Base-by-base conservation (phyloP, 805 yeast genomes). In the Candida sithepensis region DNA sequence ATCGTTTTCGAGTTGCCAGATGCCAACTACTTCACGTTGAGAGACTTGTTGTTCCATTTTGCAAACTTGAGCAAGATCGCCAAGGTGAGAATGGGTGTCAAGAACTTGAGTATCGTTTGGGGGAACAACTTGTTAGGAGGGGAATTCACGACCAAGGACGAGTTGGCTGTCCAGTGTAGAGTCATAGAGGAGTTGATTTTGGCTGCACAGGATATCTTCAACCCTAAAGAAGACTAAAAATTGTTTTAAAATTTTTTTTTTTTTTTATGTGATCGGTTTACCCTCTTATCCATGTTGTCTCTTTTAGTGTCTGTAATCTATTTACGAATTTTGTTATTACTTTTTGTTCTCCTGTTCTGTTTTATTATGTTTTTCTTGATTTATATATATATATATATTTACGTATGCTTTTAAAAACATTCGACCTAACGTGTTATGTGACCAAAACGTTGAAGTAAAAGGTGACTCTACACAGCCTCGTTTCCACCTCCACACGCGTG, bases 1-100 rank as follows among this genome's bases (percentile, higher is more conserved):
- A 77, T 88, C 49, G 88, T 94, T 41, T 94, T 85, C 70, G 86
- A 87, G 55, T 75, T 94, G 46, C 97, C 97, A 0, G 99, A 94
- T 68, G 94, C 96, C 1, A 89, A 92, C 48, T 94, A 94, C 65
- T 91, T 96, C 74, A 91, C 98, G 0, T 73, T 94, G 56, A 73
- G 97, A 54, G 81, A 88, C 32, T 70, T 94, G 54, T 71, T 91
- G 2, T 88, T 92, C 74, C 99, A 94, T 65, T 77, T 94, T 51
- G 55, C 53, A 38, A 55, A 55, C 14, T 47, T 65, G 21, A 57
- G 57, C 26, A 43, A 56, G 16, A 53, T 62, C 24, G 82, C 84
- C 52, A 78, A 84, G 47, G 83, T 94, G 13, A 77, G 94, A 62
- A 94, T 94, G 99, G 82, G 82, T 41, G 74, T 83, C 48, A 84